Base-by-base conservation (phyloP, 2,329 filamentous ascomycete species). In the Pyrenophora tritici-repentis region DNA sequence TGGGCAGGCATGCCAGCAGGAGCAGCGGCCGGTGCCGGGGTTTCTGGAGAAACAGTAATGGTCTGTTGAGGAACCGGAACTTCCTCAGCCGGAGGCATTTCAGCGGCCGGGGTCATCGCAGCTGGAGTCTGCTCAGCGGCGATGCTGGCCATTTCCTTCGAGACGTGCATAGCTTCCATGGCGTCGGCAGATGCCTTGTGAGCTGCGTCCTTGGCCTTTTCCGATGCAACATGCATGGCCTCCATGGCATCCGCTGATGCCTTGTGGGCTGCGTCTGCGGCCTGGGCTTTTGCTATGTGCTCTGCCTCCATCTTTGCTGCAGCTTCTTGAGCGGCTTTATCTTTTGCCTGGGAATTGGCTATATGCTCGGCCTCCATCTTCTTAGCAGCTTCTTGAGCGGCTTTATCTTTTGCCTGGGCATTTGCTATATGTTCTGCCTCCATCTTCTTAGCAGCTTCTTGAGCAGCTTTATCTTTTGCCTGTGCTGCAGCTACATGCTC, bases 401-500 rank as follows among this genome's bases (percentile, higher is more conserved):
- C 59, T 36, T 58, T 52, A 12, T 43, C 52, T 18, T 56, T 52
- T 7, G 55, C 62, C 37, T 63, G 50, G 3, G 54, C 54, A 29
- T 65, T 61, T 6, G 60, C 60, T 4, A 53, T 35, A 37, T 62
- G 59, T 29, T 50, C 44, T 3, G 40, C 45, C 42, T 62, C 59
- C 54, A 58, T 58, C 24, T 58, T 56, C 0, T 43, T 47, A 7
- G 55, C 59, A 9, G 59, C 55, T 16, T 59, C 53, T 36, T 61
- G 58, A 9, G 58, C 53, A 13, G 55, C 60, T 31, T 62, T 56
- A 1, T 55, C 55, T 20, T 58, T 48, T 6, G 57, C 62, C 29
- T 63, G 53, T 1, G 61, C 59, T 38, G 63, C 56, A 4, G 61
- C 61, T 17, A 50, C 41, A 42, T 66, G 63, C 47, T 58, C 49